Percentiles rank a stretch among this genome's conserved stretches.
Evolutionary conservation across 2,329 filamentous ascomycete species (phyloP).

Genomic region (Claviceps quebecensis): DNA sequence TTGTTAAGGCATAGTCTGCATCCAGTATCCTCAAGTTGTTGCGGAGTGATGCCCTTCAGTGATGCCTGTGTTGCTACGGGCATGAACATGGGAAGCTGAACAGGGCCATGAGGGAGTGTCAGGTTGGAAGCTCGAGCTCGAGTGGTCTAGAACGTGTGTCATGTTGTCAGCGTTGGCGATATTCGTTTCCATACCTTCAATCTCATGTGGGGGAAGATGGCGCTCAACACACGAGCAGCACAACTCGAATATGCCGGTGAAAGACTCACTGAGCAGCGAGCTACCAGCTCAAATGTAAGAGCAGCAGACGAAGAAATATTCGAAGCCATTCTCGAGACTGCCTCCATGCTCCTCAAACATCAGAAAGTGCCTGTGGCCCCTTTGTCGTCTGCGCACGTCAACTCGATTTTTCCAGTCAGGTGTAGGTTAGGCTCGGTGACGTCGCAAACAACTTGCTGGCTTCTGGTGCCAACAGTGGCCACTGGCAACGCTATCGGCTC

Average conservation of each 20-base stretch:
- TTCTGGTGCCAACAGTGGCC: neutral
- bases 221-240: neutral
- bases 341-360: conserved; percentile 13
- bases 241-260: neutral
- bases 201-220: neutral
- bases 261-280: conserved; percentile 60
- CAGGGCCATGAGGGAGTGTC: conserved; percentile 79
- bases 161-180: neutral
- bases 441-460: too few species aligned
- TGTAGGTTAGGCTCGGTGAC: conserved; percentile 2
- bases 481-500: conserved; percentile 9
- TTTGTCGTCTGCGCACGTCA: neutral
- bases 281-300: conserved; percentile 63
- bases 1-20: conserved; percentile 94
- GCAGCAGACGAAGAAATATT: conserved; percentile 46
- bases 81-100: conserved; percentile 93
- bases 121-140: conserved; percentile 83
- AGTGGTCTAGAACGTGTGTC: conserved; percentile 51
- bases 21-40: conserved; percentile 78
- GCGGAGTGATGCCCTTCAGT: conserved; percentile 83
- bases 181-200: neutral
- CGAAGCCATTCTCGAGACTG: conserved; percentile 31
- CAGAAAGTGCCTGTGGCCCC: neutral
- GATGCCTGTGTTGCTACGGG: conserved; percentile 95
- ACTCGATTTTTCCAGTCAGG: conserved; percentile 5